These are phyloP conservation scores for Phialophora verrucosa DNA, from an alignment of 2,329 filamentous ascomycete genomes.

Conservation along the genomic window DNA sequence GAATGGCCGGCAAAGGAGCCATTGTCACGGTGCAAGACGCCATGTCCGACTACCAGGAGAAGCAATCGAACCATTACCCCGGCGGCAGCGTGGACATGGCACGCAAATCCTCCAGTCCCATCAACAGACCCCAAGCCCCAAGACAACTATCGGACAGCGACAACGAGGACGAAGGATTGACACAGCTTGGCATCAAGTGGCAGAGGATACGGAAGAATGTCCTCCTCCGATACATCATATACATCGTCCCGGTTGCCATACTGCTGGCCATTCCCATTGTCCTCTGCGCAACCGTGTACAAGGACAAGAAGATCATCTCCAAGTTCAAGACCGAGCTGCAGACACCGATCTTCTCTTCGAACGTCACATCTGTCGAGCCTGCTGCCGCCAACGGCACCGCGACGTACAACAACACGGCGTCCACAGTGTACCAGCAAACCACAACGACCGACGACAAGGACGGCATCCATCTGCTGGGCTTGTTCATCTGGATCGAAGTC, in stretches of 20 bases:
- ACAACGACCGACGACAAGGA: slow-evolving; percentile 5
- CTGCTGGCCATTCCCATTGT: slow-evolving; percentile 32
- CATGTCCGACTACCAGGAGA: slow-evolving; percentile 20
- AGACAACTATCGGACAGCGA: slow-evolving; percentile 10
- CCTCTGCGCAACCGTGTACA: slow-evolving; percentile 36
- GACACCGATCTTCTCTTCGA: slow-evolving; percentile 23
- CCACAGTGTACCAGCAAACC: slow-evolving; percentile 15
- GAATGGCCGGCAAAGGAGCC: slow-evolving; percentile 25
- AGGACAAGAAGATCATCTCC: slow-evolving; percentile 35
- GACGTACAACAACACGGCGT: slow-evolving; percentile 24
- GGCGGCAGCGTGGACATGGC: slow-evolving; percentile 12
- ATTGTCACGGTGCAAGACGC: slow-evolving; percentile 23
- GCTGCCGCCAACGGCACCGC: slow-evolving; percentile 11
- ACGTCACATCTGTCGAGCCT: slow-evolving; percentile 19
- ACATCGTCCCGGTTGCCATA: slow-evolving; percentile 33
- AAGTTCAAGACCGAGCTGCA: slow-evolving; percentile 4
- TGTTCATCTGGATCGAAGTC: slow-evolving; percentile 35
- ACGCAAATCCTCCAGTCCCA: slow-evolving; percentile 1
- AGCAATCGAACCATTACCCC: slow-evolving; percentile 5
- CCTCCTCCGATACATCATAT: slow-evolving; percentile 31
- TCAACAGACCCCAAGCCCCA: neutral
- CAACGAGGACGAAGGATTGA: slow-evolving; percentile 17
- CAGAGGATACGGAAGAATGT: slow-evolving; percentile 25
- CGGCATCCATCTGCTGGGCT: slow-evolving; percentile 29
- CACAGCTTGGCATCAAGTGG: slow-evolving; percentile 25